These are phyloP conservation scores for Botrytis paeoniae DNA, from an alignment of 2,329 filamentous ascomycete genomes.

Conservation along the genomic window DNA sequence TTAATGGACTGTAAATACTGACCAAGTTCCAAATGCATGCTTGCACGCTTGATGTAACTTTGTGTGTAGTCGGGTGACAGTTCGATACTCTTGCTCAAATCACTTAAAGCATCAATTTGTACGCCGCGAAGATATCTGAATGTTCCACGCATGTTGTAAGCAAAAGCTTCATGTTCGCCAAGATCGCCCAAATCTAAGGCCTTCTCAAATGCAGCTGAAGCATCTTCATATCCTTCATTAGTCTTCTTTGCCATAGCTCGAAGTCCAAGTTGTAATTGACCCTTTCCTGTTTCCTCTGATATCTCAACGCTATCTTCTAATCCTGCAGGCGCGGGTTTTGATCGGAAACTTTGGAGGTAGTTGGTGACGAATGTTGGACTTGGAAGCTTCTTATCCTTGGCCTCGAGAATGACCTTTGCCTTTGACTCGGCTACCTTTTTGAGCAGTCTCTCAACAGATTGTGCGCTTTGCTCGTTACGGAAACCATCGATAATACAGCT, in stretches of 20 bases:
- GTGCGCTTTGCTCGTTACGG: slow-evolving; percentile 83
- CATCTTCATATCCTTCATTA: slow-evolving; percentile 86
- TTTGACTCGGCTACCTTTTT: slow-evolving; percentile 97
- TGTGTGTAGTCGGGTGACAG: slow-evolving; percentile 85
- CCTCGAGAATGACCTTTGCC: slow-evolving; percentile 80
- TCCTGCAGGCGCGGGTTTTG: slow-evolving; percentile 73
- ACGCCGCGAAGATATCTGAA: slow-evolving; percentile 92
- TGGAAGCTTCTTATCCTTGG: slow-evolving; percentile 79
- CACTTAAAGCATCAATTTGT: slow-evolving; percentile 74
- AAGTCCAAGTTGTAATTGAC: slow-evolving; percentile 80
- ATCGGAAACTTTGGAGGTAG: slow-evolving; percentile 97
- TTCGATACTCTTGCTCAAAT: slow-evolving; percentile 91
- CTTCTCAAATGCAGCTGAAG: slow-evolving; percentile 79
- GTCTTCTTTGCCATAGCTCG: slow-evolving; percentile 81
- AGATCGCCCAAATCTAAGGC: slow-evolving; percentile 79
- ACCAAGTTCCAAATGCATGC: slow-evolving; percentile 94
- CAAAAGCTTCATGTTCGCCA: slow-evolving; percentile 80
- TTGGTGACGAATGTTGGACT: slow-evolving; percentile 97
- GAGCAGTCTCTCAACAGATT: slow-evolving; percentile 85
- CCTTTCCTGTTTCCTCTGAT: slow-evolving; percentile 73
- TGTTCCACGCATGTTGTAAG: slow-evolving; percentile 94
- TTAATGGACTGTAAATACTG: slow-evolving; percentile 37
- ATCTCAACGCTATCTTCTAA: slow-evolving; percentile 81
- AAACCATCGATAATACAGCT: slow-evolving; percentile 99
- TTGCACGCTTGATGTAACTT: slow-evolving; percentile 97